Evolutionary conservation across 2,329 filamentous ascomycete genomes (phyloP), one percentile per base, ranked within the genome.

Genomic region (Aspergillus amoenus): DNA sequence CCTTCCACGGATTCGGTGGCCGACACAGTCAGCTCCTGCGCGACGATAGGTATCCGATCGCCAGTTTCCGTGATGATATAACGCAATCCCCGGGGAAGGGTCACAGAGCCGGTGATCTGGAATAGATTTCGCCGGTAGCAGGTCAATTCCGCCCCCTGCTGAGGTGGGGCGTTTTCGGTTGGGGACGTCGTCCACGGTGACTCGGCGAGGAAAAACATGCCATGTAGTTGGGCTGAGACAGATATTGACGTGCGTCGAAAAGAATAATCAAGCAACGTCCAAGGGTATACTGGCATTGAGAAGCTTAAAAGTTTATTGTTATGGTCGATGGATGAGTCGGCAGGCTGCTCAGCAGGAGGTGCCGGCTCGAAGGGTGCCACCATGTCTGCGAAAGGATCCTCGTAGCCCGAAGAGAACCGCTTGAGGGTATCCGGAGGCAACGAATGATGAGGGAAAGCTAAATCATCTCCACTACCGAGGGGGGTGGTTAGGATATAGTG

Each of bases 51-150:
- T 41, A 96, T 87, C 44, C 89, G 88, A 71, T 96, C 90, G 44
- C 91, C 91, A 53, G 89, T 85, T 58, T 96, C 92, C 17, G 88
- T 90, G 73, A 96, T 82, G 55, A 96, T 85, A 51, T 89, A 94
- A 55, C 93, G 81, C 61, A 92, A 83, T 27, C 86, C 88, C 61
- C 91, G 81, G 2, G 93, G 91, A 13, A 93, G 82, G 41, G 91
- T 91, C 57, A 96, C 84, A 5, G 88, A 92, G 57, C 93, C 93
- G 60, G 92, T 96, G 69, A 97, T 95, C 74, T 97, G 93, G 75
- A 97, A 97, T 48, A 97, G 81, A 70, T 97, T 97, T 47, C 93
- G 86, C 63, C 93, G 89, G 76, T 97, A 97, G 81, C 93, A 97
- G 3, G 93, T 97, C 72, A 97, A 76, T 76, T 97, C 93, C 17